phyloP scores from a whole-genome alignment of 148 eudicot species.

The Dianthus caryophyllus region DNA sequence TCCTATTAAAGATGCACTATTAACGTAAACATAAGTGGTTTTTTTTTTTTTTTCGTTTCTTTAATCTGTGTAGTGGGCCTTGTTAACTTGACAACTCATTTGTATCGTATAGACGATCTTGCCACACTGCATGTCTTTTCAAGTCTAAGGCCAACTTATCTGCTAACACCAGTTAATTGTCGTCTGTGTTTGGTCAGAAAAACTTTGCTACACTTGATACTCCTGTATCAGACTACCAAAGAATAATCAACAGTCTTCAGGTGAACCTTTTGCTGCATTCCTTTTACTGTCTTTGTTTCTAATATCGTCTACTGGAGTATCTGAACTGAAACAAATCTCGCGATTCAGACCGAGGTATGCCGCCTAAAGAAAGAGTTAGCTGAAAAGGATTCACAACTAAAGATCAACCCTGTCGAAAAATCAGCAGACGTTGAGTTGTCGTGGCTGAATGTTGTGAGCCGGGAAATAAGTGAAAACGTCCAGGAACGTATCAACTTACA shows the following conservation, averaged over 20 bases:
- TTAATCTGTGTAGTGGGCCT: too few species aligned
- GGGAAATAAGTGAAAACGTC: conserved; percentile 77
- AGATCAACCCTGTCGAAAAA: conserved; percentile 56
- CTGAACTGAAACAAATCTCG: conserved; percentile 10
- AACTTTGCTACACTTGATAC: conserved; percentile 64
- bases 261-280: conserved; percentile 25
- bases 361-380: conserved; percentile 64
- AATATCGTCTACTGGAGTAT: conserved; percentile 5
- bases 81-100: too few species aligned
- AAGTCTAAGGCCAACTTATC: background rate
- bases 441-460: conserved; percentile 65
- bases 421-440: conserved; percentile 65
- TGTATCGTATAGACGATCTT: too few species aligned
- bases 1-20: too few species aligned
- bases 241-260: conserved; percentile 81
- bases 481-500: conserved; percentile 86
- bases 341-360: conserved; percentile 61
- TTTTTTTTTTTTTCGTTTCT: too few species aligned
- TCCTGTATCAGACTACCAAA: conserved; percentile 81
- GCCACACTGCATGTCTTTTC: too few species aligned
- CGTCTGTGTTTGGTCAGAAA: conserved; percentile 43
- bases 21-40: too few species aligned
- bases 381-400: conserved; percentile 59
- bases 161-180: background rate
- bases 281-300: conserved; percentile 1